Evolutionary conservation across 192 early-diverging fungal species (phyloP).

Genomic region (Entomortierella beljakovae): DNA sequence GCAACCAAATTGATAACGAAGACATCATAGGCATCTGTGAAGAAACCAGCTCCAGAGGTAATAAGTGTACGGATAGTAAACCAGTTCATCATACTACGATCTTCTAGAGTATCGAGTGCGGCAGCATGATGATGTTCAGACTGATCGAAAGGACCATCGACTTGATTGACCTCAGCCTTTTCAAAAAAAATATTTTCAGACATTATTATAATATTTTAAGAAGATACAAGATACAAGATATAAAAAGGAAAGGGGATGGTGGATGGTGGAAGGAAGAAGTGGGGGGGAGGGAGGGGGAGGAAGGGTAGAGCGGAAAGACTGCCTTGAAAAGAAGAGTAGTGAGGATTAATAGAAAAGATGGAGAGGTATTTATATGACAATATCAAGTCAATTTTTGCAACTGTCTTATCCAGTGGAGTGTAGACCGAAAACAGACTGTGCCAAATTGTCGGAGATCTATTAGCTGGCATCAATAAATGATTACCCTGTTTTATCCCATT

Average conservation of each 20-base stretch:
- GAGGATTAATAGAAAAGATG: no score
- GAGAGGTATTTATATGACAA: no score
- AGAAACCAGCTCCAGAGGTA: slow-evolving; percentile 83
- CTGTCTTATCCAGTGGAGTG: no score
- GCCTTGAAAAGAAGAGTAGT: no score
- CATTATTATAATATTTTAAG: slow-evolving; percentile 13
- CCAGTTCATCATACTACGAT: slow-evolving; percentile 75
- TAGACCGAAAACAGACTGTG: no score
- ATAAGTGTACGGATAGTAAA: slow-evolving; percentile 77
- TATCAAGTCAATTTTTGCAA: no score
- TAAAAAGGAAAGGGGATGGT: neutral
- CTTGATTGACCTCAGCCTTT: slow-evolving; percentile 13
- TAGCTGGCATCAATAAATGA: no score
- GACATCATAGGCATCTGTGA: slow-evolving; percentile 95
- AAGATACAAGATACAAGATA: neutral
- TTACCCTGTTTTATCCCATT: no score
- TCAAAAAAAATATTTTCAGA: slow-evolving; percentile 9
- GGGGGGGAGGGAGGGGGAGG: no score
- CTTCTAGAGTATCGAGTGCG: slow-evolving; percentile 55
- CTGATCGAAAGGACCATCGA: slow-evolving; percentile 1
- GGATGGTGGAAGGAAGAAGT: neutral
- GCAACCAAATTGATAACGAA: slow-evolving; percentile 93
- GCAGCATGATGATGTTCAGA: slow-evolving; percentile 23
- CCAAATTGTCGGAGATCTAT: no score
- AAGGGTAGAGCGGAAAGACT: no score